Evolutionary conservation across 305 asterid genomes (phyloP).

Genomic region (Stenogyne calaminthoides): DNA sequence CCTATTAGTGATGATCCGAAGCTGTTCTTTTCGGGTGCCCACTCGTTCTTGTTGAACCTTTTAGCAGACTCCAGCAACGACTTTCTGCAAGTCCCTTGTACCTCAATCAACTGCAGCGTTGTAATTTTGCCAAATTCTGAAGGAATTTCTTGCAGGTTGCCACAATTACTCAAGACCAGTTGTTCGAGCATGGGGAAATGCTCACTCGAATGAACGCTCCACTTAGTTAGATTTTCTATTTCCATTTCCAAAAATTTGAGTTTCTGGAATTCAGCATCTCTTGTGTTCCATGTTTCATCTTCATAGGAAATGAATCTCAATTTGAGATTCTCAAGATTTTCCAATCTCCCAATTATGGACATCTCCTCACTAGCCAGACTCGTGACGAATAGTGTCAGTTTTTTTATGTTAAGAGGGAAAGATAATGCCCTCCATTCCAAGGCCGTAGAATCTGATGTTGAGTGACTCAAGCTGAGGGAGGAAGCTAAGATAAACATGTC

Average conservation of each 20-base stretch:
- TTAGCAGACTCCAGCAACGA: not conserved
- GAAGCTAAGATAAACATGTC: too few relatives aligned
- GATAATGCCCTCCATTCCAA: too few relatives aligned
- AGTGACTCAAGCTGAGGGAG: too few relatives aligned
- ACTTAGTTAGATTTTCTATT: not conserved
- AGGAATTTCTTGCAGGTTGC: not conserved
- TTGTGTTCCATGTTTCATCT: not conserved
- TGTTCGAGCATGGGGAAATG: not conserved
- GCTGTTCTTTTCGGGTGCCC: not conserved
- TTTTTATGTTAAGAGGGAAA: not conserved
- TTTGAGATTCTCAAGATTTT: conserved; percentile 6
- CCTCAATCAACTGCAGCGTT: conserved; percentile 7
- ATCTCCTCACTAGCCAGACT: not conserved
- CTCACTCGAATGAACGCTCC: not conserved
- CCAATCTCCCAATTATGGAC: not conserved
- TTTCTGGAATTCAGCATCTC: conserved; percentile 1
- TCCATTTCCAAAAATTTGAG: not conserved
- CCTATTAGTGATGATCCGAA: not conserved
- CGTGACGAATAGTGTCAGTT: not conserved
- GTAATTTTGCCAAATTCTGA: not conserved
- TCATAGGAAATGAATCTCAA: not conserved
- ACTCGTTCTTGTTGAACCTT: not conserved
- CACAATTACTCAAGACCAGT: not conserved
- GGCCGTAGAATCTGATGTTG: too few relatives aligned
- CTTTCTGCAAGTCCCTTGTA: not conserved